Evolutionary conservation across 73 alveolate genomes (phyloP).

Genomic region (Paramecium sexaurelia): DNA sequence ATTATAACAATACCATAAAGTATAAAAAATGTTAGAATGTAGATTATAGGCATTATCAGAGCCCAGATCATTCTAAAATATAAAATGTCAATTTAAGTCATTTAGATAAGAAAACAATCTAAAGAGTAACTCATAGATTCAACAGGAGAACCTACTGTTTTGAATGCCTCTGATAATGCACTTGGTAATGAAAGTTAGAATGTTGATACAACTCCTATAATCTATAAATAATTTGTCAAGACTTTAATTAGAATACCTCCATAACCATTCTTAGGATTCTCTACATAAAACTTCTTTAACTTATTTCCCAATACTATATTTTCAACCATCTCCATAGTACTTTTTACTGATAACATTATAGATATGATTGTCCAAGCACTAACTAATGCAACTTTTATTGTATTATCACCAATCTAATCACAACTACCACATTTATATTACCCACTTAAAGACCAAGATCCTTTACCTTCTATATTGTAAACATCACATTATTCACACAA

Average conservation of each 20-base stretch:
- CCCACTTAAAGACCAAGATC: not conserved
- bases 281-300: not conserved
- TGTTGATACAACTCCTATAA: not conserved
- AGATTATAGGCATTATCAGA: slow-evolving; percentile 11
- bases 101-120: slow-evolving; percentile 10
- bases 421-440: slow-evolving; percentile 22
- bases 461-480: not conserved
- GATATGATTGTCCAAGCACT: not conserved
- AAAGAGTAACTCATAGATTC: slow-evolving; percentile 24
- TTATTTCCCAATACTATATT: not conserved
- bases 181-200: not conserved
- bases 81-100: not conserved
- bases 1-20: not conserved
- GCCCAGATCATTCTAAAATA: slow-evolving; percentile 54
- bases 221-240: slow-evolving; percentile 15
- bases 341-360: not conserved
- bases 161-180: not conserved
- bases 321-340: not conserved
- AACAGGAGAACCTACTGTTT: slow-evolving; percentile 19
- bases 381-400: not conserved
- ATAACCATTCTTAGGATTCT: not conserved
- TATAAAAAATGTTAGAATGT: not conserved
- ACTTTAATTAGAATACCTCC: not conserved
- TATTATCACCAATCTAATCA: not conserved
- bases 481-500: slow-evolving; percentile 43